These are phyloP conservation scores for Sphaerobolus stellatus DNA, from an alignment of 1,284 basidiomycete genomes.

Conservation along the genomic window DNA sequence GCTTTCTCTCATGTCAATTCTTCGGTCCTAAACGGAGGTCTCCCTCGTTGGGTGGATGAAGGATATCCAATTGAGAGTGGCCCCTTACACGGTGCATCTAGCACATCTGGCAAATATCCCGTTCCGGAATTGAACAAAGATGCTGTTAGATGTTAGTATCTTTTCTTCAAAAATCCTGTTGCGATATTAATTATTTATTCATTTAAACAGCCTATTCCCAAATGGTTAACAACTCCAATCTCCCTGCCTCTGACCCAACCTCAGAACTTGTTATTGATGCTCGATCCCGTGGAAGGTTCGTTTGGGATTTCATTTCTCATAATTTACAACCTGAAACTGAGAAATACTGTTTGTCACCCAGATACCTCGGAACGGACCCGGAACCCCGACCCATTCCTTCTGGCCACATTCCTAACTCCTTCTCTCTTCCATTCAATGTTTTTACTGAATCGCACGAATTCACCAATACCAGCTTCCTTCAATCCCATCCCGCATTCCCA, in stretches of 20 bases:
- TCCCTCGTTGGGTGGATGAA: conserved; percentile 81
- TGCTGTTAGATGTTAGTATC: conserved; percentile 60
- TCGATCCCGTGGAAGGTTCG: conserved; percentile 72
- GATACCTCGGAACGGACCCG: conserved; percentile 77
- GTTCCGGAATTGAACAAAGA: conserved; percentile 50
- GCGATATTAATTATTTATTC: conserved; percentile 13
- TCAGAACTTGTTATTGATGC: conserved; percentile 87
- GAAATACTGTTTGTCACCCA: conserved; percentile 28
- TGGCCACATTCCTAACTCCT: conserved; percentile 90
- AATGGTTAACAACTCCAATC: conserved; percentile 70
- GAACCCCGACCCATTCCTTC: conserved; percentile 90
- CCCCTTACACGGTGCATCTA: conserved; percentile 24
- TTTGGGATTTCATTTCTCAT: conserved; percentile 12
- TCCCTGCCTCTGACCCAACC: conserved; percentile 41
- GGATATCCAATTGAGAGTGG: conserved; percentile 63
- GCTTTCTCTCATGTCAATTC: conserved; percentile 84
- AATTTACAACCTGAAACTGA: neutral
- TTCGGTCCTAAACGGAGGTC: conserved; percentile 85
- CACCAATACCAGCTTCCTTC: conserved; percentile 30
- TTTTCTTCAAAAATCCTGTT: conserved; percentile 20
- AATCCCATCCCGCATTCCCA: conserved; percentile 33
- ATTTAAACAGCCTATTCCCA: conserved; percentile 72
- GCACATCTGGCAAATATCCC: conserved; percentile 46
- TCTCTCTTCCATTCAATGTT: conserved; percentile 80
- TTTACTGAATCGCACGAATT: conserved; percentile 61